Evolutionary conservation across 2,329 filamentous ascomycete genomes (phyloP).

Genomic region (Boeremia lycopersici): DNA sequence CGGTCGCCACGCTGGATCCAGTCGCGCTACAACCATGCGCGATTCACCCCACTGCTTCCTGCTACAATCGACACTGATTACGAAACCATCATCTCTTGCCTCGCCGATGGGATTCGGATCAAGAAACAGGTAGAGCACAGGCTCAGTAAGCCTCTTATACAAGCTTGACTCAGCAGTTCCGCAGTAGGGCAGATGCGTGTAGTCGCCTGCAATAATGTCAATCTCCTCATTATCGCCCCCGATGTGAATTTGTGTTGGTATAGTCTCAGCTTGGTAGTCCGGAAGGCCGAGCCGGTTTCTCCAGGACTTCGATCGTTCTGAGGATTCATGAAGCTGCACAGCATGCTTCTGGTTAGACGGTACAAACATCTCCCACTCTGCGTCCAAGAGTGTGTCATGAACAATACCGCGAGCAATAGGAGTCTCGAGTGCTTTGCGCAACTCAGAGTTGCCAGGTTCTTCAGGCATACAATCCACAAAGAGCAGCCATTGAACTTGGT

Average conservation of each 20-base stretch:
- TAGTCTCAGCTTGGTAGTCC: constrained; percentile 48
- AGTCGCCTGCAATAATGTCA: constrained; percentile 56
- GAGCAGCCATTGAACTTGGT: constrained; percentile 52
- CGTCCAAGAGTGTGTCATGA: constrained; percentile 16
- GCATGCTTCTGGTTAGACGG: constrained; percentile 13
- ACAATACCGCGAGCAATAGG: constrained; percentile 31
- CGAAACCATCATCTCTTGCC: constrained; percentile 58
- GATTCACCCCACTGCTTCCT: constrained; percentile 55
- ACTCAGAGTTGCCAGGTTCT: constrained; percentile 47
- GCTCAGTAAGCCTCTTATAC: constrained; percentile 52
- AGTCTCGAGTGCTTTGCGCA: constrained; percentile 49
- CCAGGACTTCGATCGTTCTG: constrained; percentile 42
- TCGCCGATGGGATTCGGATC: constrained; percentile 60
- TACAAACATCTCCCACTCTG: constrained; percentile 33
- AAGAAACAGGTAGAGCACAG: constrained; percentile 61
- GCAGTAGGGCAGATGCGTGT: constrained; percentile 60
- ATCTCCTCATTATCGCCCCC: constrained; percentile 32
- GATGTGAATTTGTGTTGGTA: constrained; percentile 55
- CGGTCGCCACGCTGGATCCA: constrained; percentile 48
- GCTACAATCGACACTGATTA: constrained; percentile 60
- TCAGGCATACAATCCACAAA: constrained; percentile 50
- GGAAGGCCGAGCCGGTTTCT: constrained; percentile 45
- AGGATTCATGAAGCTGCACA: constrained; percentile 29
- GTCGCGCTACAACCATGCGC: constrained; percentile 53
- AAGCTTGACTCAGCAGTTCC: constrained; percentile 62